A percentile compares a stretch with the other conserved stretches of the same genome.
Conservation (phyloP, 169 alveolate species). For the Eimeria sp. region DNA sequence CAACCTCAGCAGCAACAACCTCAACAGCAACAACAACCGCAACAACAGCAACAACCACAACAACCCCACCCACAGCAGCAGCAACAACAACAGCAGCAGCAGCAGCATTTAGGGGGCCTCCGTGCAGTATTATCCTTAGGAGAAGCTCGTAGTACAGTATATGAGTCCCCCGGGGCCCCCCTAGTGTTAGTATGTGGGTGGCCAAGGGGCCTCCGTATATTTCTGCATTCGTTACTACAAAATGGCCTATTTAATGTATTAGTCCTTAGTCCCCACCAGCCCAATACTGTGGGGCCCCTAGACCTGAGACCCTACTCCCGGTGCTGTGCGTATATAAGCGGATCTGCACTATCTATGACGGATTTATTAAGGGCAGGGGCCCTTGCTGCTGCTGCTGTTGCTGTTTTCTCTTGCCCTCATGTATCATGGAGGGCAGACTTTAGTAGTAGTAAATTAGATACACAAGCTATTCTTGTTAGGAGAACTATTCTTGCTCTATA, state of each 20-base stretch:
- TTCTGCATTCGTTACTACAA: conserved; percentile 51
- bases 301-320: conserved; percentile 41
- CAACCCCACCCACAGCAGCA: background rate
- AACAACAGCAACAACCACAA: background rate
- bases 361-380: conserved; percentile 81
- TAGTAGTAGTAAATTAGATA: conserved; percentile 56
- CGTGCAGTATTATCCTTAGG: conserved; percentile 32
- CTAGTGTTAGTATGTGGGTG: conserved; percentile 79
- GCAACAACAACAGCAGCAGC: background rate
- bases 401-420: conserved; percentile 66
- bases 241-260: conserved; percentile 59
- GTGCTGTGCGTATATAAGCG: conserved; percentile 79
- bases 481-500: conserved; percentile 63
- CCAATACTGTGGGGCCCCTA: conserved; percentile 63
- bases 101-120: conserved; percentile 59
- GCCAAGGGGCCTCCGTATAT: conserved; percentile 79
- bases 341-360: conserved; percentile 63
- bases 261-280: conserved; percentile 65
- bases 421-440: conserved; percentile 73
- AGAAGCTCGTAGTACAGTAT: conserved; percentile 48
- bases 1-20: too few relatives aligned
- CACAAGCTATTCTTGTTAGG: conserved; percentile 77
- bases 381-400: conserved; percentile 43
- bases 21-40: background rate
- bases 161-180: conserved; percentile 17